Evolutionary conservation across 805 yeast species (phyloP), one percentile per base, ranked within the genome.

Genomic region (Candida dendrica): DNA sequence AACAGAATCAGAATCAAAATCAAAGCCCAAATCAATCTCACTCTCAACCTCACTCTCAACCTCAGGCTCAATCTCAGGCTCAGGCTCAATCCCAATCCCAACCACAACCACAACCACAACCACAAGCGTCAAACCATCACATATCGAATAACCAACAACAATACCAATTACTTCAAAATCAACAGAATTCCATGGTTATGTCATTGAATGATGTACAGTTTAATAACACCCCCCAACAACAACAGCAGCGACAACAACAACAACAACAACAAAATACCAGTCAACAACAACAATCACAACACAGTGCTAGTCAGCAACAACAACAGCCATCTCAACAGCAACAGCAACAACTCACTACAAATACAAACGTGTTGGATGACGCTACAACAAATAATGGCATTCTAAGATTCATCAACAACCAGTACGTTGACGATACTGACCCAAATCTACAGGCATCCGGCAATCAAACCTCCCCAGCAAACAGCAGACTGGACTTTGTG

Each of bases 341-440:
- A 19, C 50, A 42, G 14, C 47, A 39, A 16, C 42, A 35, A 11
- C 46, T 46, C 39, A 20, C 44, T 36, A 10, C 45, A 38, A 33
- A 33, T 17, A 15, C 38, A 18, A 33, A 43, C 13, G 37, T 55
- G 1, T 33, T 52, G 9, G 42, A 43, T 7, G 60, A 54, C 19
- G 35, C 53, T 2, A 34, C 52, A 1, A 38, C 50, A 9, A 51
- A 48, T 11, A 47, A 46, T 39, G 58, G 57, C 1, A 56, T 56
- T 42, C 42, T 56, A 30, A 47, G 60, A 38, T 56, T 56, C 43
- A 55, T 56, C 27, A 56, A 56, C 45, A 56, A 56, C 27, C 60
- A 56, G 37, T 56, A 56, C 29, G 60, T 56, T 14, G 59, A 55
- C 35, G 60, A 56, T 35, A 56, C 55, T 13, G 52, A 47, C 20